Conservation (phyloP, 176 grass and related monocot genomes). For the Echinochloa phyllopogon region DNA sequence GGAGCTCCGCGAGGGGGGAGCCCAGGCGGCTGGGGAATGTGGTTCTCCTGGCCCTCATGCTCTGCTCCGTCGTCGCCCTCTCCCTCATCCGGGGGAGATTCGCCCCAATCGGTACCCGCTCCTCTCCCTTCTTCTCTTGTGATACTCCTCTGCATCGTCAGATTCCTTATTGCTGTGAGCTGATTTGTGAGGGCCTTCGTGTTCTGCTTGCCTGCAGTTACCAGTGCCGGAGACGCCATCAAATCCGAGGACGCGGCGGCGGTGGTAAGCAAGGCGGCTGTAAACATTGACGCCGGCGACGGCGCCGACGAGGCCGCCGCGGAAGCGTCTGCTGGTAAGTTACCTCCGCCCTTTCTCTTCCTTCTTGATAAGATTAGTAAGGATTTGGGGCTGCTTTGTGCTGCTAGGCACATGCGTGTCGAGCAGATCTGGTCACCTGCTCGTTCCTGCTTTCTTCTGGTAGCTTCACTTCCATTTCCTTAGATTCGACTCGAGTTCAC, state of each 20-base stretch:
- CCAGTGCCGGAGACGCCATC: conserved; percentile 31
- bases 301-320: background rate
- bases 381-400: conserved; percentile 34
- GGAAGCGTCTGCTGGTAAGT: background rate
- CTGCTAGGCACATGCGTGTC: background rate
- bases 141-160: background rate
- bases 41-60: conserved; percentile 55
- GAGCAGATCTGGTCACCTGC: conserved; percentile 47
- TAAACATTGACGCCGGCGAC: conserved; percentile 15
- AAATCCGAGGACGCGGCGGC: conserved; percentile 39
- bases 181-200: conserved; percentile 14
- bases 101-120: conserved; percentile 39
- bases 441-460: background rate
- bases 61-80: conserved; percentile 62
- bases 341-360: background rate
- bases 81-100: conserved; percentile 62
- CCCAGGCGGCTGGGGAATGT: conserved; percentile 56
- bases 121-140: background rate
- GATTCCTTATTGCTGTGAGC: background rate
- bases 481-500: conserved; percentile 9
- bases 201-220: conserved; percentile 36
- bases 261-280: background rate
- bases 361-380: conserved; percentile 16
- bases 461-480: conserved; percentile 16
- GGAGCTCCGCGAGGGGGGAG: conserved; percentile 48